Conservation (phyloP, 2,329 filamentous ascomycete species). For the Sporothrix euskadiensis region DNA sequence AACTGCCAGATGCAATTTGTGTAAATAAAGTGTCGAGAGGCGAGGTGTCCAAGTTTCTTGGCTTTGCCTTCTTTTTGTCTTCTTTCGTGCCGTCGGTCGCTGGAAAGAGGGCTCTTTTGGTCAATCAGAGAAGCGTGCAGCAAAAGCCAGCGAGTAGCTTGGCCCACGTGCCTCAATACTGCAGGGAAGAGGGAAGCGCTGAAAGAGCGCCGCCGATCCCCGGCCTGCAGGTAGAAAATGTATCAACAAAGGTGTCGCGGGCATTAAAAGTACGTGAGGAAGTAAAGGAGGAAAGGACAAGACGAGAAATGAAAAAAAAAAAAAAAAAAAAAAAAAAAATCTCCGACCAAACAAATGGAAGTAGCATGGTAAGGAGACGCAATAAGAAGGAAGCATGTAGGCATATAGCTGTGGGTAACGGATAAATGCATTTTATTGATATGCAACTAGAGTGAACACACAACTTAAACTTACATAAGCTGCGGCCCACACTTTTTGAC, state of each 20-base stretch:
- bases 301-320: too few relatives aligned
- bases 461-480: not conserved
- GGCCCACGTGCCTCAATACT: slow-evolving; percentile 16
- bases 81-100: not conserved
- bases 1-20: not conserved
- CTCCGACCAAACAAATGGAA: not conserved
- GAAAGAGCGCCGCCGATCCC: slow-evolving; percentile 1
- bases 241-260: not conserved
- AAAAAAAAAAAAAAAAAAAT: not conserved
- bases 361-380: not conserved
- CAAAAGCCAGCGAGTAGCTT: slow-evolving; percentile 7
- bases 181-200: not conserved
- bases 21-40: not conserved
- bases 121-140: not conserved
- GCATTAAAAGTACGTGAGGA: not conserved
- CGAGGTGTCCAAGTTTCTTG: not conserved
- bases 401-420: not conserved
- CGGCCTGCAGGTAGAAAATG: not conserved
- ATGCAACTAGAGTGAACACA: not conserved
- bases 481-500: not conserved
- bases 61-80: not conserved
- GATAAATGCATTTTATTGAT: not conserved
- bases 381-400: not conserved
- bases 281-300: too few relatives aligned
- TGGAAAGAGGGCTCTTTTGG: not conserved